Evolutionary conservation across 176 grass and related monocot genomes (phyloP).

Genomic region (Melocanna baccifera): DNA sequence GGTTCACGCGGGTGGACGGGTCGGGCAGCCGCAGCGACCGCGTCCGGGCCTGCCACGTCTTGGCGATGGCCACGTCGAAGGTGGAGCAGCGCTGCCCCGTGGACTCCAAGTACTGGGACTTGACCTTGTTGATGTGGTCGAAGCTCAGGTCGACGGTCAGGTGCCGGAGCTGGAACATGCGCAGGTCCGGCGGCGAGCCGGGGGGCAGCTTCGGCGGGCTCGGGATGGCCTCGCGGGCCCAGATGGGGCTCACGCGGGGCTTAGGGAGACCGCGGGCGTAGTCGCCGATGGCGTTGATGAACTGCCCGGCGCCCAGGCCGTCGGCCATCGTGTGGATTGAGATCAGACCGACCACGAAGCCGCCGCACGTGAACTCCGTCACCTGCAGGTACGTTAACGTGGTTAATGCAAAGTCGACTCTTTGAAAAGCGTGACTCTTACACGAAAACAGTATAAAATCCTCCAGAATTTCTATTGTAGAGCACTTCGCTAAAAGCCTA

Average conservation of each 20-base stretch:
- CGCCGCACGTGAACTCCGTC: constrained; percentile 58
- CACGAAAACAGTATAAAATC: not conserved
- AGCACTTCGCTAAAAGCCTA: not conserved
- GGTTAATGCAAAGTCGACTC: not conserved
- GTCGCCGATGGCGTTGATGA: constrained; percentile 54
- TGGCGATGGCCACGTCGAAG: constrained; percentile 52
- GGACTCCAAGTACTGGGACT: constrained; percentile 44
- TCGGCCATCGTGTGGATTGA: constrained; percentile 60
- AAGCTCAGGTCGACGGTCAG: constrained; percentile 34
- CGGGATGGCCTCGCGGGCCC: constrained; percentile 50
- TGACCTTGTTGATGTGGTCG: constrained; percentile 12
- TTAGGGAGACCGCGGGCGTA: constrained; percentile 29
- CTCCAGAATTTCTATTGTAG: not conserved
- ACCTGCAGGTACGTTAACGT: constrained; percentile 30
- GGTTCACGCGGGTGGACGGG: constrained; percentile 14
- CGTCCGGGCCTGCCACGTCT: constrained; percentile 54
- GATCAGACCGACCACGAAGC: constrained; percentile 58
- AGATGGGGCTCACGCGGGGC: constrained; percentile 37
- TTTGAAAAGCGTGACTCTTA: not conserved
- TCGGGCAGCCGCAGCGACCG: constrained; percentile 33
- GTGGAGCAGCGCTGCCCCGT: constrained; percentile 51
- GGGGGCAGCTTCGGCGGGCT: constrained; percentile 42
- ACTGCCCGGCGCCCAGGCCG: constrained; percentile 54
- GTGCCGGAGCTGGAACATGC: constrained; percentile 36
- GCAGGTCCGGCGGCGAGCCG: constrained; percentile 21